Conservation (phyloP, 106 monocot species). For the Apostasia ramifera region DNA sequence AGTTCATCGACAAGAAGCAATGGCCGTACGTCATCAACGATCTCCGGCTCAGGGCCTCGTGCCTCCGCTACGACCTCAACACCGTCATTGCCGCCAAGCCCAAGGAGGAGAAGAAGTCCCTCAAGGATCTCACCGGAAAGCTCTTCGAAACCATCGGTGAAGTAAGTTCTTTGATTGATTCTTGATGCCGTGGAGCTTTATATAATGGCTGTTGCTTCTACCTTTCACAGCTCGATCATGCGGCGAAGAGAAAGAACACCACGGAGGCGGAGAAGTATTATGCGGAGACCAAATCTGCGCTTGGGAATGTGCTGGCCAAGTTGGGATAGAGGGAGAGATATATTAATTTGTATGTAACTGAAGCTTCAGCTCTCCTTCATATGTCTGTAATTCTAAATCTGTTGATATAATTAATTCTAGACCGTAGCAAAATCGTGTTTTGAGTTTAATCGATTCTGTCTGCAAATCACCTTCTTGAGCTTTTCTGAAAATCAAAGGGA, state of each 20-base stretch:
- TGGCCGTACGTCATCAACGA: conserved; percentile 91
- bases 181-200: background rate
- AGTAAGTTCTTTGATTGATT: conserved; percentile 18
- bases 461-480: too few relatives aligned
- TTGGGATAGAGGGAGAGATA: conserved; percentile 47
- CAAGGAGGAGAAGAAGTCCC: conserved; percentile 86
- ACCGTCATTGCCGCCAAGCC: conserved; percentile 74
- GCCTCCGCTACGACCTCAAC: conserved; percentile 90
- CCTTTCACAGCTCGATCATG: conserved; percentile 64
- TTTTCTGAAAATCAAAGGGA: too few relatives aligned
- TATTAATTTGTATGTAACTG: background rate
- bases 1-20: conserved; percentile 80
- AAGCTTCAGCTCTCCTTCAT: background rate
- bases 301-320: conserved; percentile 70
- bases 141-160: conserved; percentile 64
- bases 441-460: too few relatives aligned
- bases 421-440: background rate
- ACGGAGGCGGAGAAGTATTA: conserved; percentile 74
- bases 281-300: conserved; percentile 43
- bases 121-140: conserved; percentile 52
- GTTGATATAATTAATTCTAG: background rate
- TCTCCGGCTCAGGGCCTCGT: conserved; percentile 67
- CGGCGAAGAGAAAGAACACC: conserved; percentile 83
- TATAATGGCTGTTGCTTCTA: background rate
- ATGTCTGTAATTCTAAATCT: conserved; percentile 9